Evolutionary conservation across 148 eudicot species (phyloP).

Genomic region (Cornus suecica): DNA sequence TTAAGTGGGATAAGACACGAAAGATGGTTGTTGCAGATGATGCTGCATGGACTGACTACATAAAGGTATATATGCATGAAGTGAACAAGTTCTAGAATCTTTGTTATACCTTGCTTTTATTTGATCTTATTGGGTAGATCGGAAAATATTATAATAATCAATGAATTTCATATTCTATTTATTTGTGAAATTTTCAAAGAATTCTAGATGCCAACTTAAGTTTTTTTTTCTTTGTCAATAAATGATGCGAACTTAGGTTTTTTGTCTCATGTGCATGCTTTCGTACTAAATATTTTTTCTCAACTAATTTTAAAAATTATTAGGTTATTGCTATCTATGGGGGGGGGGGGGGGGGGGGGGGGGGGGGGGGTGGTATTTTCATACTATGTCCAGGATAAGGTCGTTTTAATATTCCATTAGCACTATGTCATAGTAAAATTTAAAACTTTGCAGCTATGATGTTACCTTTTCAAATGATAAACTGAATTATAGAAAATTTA

Average conservation of each 20-base stretch:
- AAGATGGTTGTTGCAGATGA: constrained; percentile 19
- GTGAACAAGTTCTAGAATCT: background rate
- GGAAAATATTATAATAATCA: background rate
- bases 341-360: too few relatives aligned
- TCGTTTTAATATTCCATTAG: background rate
- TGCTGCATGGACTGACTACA: constrained; percentile 8
- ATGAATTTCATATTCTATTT: background rate
- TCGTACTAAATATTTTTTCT: too few relatives aligned
- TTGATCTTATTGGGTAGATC: background rate
- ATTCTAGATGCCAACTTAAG: too few relatives aligned
- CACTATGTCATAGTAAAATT: background rate
- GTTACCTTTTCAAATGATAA: background rate
- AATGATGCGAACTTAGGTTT: too few relatives aligned
- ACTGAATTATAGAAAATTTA: background rate
- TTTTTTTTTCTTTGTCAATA: too few relatives aligned
- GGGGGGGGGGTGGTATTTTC: too few relatives aligned
- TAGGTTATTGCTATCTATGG: too few relatives aligned
- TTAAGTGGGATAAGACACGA: constrained; percentile 10
- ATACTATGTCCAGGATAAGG: background rate
- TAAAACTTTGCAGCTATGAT: background rate
- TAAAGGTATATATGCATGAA: constrained; percentile 4
- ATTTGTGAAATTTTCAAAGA: background rate
- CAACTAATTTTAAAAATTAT: too few relatives aligned
- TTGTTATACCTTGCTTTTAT: background rate
- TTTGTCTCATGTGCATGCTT: too few relatives aligned